phyloP scores from a whole-genome alignment of 2,329 filamentous ascomycete genomes.

The Colletotrichum sp. region DNA sequence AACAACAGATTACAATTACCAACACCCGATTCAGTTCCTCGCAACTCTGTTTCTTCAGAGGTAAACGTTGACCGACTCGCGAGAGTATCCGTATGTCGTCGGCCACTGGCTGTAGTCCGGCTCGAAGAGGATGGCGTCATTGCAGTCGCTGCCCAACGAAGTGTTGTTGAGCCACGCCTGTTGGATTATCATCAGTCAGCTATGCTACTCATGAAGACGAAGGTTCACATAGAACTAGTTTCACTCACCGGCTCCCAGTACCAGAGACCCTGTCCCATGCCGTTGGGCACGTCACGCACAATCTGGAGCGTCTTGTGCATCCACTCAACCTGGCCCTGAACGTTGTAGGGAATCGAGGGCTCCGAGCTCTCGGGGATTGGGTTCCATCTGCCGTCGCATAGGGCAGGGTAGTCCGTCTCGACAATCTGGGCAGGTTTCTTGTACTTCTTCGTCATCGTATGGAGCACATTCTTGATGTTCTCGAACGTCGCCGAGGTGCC shows the following conservation, averaged over 20 bases:
- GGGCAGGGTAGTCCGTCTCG: constrained; percentile 17
- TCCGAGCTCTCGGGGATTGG: constrained; percentile 10
- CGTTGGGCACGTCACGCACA: constrained; percentile 2
- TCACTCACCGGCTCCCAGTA: constrained; percentile 8
- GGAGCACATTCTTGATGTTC: constrained; percentile 1
- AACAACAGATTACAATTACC: not conserved
- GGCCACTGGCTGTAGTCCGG: constrained; percentile 16
- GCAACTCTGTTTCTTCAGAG: not conserved
- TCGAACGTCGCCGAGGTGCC: constrained; percentile 15
- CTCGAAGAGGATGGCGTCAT: constrained; percentile 14
- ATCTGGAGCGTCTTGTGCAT: not conserved
- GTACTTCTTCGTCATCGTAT: constrained; percentile 10
- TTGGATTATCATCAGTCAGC: not conserved
- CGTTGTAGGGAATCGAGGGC: constrained; percentile 15
- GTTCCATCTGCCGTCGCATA: constrained; percentile 15
- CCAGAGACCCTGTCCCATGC: constrained; percentile 8
- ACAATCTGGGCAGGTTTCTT: constrained; percentile 14
- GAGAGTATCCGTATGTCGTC: constrained; percentile 7
- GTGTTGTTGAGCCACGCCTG: constrained; percentile 10
- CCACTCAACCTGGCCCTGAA: constrained; percentile 10
- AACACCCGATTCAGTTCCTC: not conserved
- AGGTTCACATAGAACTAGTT: not conserved
- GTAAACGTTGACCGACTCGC: constrained; percentile 4
- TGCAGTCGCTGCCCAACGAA: constrained; percentile 12
- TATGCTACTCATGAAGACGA: not conserved